Evolutionary conservation across 208 protist genomes (phyloP).

Genomic region (Trypanosoma cruzi): DNA sequence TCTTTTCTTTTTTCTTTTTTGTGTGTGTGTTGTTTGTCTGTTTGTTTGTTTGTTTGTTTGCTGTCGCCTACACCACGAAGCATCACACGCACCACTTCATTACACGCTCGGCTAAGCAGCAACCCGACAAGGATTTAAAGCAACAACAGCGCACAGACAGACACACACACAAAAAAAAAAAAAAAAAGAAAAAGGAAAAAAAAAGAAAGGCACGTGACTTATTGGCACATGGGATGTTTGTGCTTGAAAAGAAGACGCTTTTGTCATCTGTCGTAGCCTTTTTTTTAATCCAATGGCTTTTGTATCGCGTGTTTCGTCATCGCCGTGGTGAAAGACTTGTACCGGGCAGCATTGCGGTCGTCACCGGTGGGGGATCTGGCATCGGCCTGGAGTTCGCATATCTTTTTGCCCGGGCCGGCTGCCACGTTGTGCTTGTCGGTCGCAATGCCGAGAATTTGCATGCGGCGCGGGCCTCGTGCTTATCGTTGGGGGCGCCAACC

Average conservation of each 20-base stretch:
- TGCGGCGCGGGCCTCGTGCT: conserved; percentile 39
- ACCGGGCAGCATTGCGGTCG: conserved; percentile 58
- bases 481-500: conserved; percentile 43
- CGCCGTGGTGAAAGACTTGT: conserved; percentile 27
- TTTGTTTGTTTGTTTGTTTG: too few species aligned
- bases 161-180: not conserved
- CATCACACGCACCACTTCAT: too few species aligned
- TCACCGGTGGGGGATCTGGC: conserved; percentile 77
- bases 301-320: conserved; percentile 26
- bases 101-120: too few species aligned
- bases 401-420: conserved; percentile 49
- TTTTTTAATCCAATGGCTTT: conserved; percentile 30
- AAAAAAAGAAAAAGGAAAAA: not conserved
- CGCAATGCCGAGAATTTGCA: conserved; percentile 50
- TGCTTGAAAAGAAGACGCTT: not conserved
- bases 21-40: too few species aligned
- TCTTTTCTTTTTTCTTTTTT: too few species aligned
- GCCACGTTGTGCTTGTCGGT: conserved; percentile 75
- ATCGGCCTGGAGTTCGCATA: conserved; percentile 74
- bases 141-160: too few species aligned
- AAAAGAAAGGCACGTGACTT: not conserved
- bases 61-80: too few species aligned
- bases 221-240: not conserved
- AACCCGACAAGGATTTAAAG: too few species aligned
- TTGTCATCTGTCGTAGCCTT: conserved; percentile 24